Evolutionary conservation across 257 asterid species (phyloP).

Genomic region (Solanum lycopersicoides): DNA sequence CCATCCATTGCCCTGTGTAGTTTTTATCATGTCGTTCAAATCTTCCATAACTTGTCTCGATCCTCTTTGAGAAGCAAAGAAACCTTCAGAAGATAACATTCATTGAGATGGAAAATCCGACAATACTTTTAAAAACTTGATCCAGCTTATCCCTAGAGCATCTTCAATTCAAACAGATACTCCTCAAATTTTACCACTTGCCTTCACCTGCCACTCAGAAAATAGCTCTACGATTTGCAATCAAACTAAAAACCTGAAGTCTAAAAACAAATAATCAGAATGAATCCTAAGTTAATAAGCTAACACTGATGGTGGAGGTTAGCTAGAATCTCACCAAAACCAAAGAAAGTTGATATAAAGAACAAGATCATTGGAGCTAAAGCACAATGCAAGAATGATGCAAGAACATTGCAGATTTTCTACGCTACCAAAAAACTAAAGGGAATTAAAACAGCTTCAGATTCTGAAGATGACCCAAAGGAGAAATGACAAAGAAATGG

Average conservation of each 20-base stretch:
- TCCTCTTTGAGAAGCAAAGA: background rate
- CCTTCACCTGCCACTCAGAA: background rate
- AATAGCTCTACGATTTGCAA: background rate
- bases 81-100: background rate
- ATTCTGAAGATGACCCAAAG: background rate
- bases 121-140: background rate
- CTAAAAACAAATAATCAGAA: background rate
- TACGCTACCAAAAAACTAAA: background rate
- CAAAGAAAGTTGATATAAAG: background rate
- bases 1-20: background rate
- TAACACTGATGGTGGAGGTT: background rate
- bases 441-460: background rate
- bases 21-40: background rate
- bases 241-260: background rate
- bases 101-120: background rate
- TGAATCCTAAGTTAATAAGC: background rate
- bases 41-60: background rate
- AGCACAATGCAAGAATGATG: background rate
- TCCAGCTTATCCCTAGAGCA: background rate
- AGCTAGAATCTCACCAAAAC: background rate
- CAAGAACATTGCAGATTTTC: background rate
- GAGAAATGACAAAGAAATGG: background rate
- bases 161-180: background rate
- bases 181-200: background rate
- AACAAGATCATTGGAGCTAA: background rate